These are phyloP conservation scores for Rhizodiscina lignyota DNA, from an alignment of 495 filamentous ascomycete genomes.

Conservation along the genomic window DNA sequence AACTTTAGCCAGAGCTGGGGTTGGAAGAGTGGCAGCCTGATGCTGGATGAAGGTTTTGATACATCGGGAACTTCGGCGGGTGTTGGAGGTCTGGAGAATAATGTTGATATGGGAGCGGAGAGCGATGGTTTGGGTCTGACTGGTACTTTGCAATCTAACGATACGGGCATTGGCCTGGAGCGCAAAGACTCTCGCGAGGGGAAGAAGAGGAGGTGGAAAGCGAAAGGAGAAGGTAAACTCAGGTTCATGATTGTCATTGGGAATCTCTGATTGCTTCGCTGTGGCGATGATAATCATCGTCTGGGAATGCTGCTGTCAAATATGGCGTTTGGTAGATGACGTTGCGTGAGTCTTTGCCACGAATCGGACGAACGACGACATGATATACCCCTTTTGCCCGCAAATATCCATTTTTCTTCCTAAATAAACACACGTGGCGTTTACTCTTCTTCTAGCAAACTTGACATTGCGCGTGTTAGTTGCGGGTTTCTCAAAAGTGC, in stretches of 20 bases:
- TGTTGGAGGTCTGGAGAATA: constrained; percentile 12
- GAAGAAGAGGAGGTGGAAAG: background rate
- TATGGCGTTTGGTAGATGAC: too few relatives aligned
- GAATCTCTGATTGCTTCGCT: constrained; percentile 7
- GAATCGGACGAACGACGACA: too few relatives aligned
- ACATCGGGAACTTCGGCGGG: too few relatives aligned
- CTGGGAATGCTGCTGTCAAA: too few relatives aligned
- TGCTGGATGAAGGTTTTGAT: constrained; percentile 36
- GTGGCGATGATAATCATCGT: too few relatives aligned
- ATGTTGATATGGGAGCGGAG: constrained; percentile 1
- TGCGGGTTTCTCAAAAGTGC: too few relatives aligned
- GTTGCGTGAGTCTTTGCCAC: too few relatives aligned
- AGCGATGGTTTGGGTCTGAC: background rate
- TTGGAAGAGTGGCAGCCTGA: constrained; percentile 42
- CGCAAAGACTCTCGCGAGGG: background rate
- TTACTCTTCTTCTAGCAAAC: too few relatives aligned
- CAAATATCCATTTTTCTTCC: too few relatives aligned
- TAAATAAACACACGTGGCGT: too few relatives aligned
- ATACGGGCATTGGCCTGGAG: background rate
- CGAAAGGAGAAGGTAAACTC: constrained; percentile 4
- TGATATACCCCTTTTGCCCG: too few relatives aligned
- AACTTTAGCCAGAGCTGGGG: constrained; percentile 50
- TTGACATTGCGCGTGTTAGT: too few relatives aligned
- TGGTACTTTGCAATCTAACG: background rate
- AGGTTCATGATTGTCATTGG: constrained; percentile 10